Evolutionary conservation across 306 rosid species (phyloP).

Genomic region (Lathyrus oleraceus): DNA sequence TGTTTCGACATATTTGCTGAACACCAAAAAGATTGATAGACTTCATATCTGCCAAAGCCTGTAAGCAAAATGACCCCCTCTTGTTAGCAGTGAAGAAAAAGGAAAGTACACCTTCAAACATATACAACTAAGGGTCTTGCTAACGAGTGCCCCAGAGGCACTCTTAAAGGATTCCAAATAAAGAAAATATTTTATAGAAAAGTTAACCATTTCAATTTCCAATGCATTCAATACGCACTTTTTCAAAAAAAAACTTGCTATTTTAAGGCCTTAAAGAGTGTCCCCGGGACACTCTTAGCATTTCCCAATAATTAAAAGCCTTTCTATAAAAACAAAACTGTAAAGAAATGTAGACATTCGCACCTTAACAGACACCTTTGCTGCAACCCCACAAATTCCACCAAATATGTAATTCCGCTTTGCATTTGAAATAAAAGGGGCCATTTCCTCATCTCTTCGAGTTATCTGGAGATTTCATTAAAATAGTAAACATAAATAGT

Average conservation of each 20-base stretch:
- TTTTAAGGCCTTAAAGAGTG: too few species aligned
- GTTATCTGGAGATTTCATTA: slow-evolving; percentile 69
- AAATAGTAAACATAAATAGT: slow-evolving; percentile 30
- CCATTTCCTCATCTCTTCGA: slow-evolving; percentile 94
- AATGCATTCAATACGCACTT: too few species aligned
- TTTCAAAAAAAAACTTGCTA: too few species aligned
- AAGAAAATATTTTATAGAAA: too few species aligned
- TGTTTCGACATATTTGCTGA: slow-evolving; percentile 96
- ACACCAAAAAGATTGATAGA: slow-evolving; percentile 95
- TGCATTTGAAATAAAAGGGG: slow-evolving; percentile 77
- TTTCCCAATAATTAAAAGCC: slow-evolving; percentile 27
- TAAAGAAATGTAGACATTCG: slow-evolving; percentile 3
- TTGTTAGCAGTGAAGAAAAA: slow-evolving; percentile 38
- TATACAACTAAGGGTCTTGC: too few species aligned
- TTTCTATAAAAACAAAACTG: slow-evolving; percentile 8
- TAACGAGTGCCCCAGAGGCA: too few species aligned
- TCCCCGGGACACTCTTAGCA: too few species aligned
- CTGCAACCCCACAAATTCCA: slow-evolving; percentile 91
- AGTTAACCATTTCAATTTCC: too few species aligned
- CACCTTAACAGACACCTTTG: slow-evolving; percentile 81
- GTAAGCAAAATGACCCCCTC: slow-evolving; percentile 36
- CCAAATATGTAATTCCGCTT: slow-evolving; percentile 94
- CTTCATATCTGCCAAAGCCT: slow-evolving; percentile 94
- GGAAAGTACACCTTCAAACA: slow-evolving; percentile 26
- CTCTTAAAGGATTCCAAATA: too few species aligned